Conservation (phyloP, 331 rosid species). For the Phaseolus coccineus region DNA sequence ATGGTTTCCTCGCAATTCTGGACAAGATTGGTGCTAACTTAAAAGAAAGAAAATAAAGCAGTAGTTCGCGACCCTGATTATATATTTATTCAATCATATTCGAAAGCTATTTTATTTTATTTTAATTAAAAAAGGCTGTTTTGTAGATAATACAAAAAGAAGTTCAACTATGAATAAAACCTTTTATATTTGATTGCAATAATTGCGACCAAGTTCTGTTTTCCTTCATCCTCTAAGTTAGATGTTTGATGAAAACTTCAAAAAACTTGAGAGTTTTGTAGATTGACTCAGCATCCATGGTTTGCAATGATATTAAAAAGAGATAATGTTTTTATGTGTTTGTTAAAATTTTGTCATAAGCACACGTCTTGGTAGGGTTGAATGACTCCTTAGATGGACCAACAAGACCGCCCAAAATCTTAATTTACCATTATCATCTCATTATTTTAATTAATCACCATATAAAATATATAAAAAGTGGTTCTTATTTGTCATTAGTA, state of each 20-base stretch:
- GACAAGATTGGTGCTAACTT: slow-evolving; percentile 1
- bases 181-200: neutral
- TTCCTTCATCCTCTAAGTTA: neutral
- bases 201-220: neutral
- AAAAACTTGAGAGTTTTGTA: neutral
- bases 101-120: neutral
- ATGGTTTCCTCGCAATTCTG: slow-evolving; percentile 20
- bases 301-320: slow-evolving; percentile 1
- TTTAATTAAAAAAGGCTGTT: neutral
- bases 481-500: slow-evolving; percentile 35
- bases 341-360: neutral
- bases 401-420: slow-evolving; percentile 46
- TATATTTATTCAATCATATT: neutral
- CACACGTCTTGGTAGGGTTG: slow-evolving; percentile 35
- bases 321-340: neutral
- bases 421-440: slow-evolving; percentile 38
- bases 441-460: slow-evolving; percentile 33
- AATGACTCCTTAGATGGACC: slow-evolving; percentile 40
- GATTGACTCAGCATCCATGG: slow-evolving; percentile 12
- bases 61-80: neutral
- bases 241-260: neutral
- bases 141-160: neutral
- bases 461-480: slow-evolving; percentile 25
- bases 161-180: neutral
- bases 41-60: neutral